phyloP scores from a whole-genome alignment of 495 filamentous ascomycete species.

The Xylaria scruposa region DNA sequence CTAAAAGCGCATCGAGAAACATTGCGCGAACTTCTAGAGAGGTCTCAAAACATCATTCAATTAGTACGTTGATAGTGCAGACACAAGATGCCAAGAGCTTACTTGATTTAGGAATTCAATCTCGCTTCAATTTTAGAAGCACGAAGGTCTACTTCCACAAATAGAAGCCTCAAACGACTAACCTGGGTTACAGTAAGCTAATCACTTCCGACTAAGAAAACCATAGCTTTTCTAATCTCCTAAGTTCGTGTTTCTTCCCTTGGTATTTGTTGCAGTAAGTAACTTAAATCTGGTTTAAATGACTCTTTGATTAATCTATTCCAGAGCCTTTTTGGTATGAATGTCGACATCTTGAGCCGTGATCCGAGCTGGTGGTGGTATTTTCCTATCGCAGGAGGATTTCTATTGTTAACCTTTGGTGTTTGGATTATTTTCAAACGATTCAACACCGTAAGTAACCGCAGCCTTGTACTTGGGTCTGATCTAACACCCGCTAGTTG shows the following conservation, averaged over 20 bases:
- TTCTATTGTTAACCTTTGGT: neutral
- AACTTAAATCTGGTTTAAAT: too few relatives aligned
- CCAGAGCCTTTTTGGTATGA: constrained; percentile 17
- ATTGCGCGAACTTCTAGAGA: neutral
- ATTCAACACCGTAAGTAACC: neutral
- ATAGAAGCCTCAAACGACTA: constrained; percentile 9
- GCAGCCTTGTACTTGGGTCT: neutral
- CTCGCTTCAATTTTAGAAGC: constrained; percentile 18
- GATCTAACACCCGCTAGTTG: neutral
- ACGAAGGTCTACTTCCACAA: neutral
- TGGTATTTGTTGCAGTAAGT: constrained; percentile 10
- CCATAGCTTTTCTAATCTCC: neutral
- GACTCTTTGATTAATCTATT: neutral
- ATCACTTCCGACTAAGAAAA: neutral
- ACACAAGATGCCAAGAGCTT: neutral
- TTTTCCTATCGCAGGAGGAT: constrained; percentile 12
- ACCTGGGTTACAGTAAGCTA: constrained; percentile 10
- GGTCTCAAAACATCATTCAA: constrained; percentile 1
- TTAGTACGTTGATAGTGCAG: neutral
- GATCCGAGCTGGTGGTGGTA: constrained; percentile 13
- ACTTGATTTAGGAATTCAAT: constrained; percentile 15
- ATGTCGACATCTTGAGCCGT: constrained; percentile 2
- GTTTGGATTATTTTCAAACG: constrained; percentile 10
- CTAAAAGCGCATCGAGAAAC: neutral
- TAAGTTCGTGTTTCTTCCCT: constrained; percentile 6